Evolutionary conservation across 306 rosid species (phyloP), one percentile per base, ranked within the genome.

Genomic region (Casuarina equisetifolia): DNA sequence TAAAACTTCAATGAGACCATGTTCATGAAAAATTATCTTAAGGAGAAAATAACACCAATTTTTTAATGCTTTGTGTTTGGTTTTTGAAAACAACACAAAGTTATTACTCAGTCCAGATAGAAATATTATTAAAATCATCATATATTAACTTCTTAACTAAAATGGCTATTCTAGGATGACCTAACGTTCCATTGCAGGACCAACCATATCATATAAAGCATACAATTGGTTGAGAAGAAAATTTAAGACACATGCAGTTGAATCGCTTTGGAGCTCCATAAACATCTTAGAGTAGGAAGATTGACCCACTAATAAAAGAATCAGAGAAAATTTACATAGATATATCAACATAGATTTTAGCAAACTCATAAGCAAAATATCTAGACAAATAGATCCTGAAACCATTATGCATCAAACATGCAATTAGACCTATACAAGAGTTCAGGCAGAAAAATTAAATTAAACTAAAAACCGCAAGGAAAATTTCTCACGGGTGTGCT

Each of bases 401-500:
- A 17, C 49, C 40, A 8, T n/a, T 39, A 3, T n/a, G 3, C 71
- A 6, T 66, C 50, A 15, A 16, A 5, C 3, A 40, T 35, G 7
- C 71, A 40, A 66, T 66, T 40, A 7, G 48, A 40, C 40, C 49
- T 7, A 40, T 17, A 66, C 17, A 66, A 35, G 68, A 1, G n/a
- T 12, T 61, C n/a, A 35, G 64, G 36, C 25, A 57, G 64, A 57
- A 57, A 57, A 25, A 25, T 25, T 25, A 25, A 25, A 25, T 25
- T 25, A 25, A 25, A 5, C 7, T 6, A 57, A 57, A 61, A 5
- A 12, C 44, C 16, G 1, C 2, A 25, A 25, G 62, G 63, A 69
- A 80, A 44, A 19, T 74, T 79, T 79, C 97, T 89, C 81, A 95
- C 99, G 38, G 88, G 97, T 77, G 92, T 92, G 84, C 84, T 84